A percentile compares a stretch with the other conserved stretches of the same genome.
Conservation (phyloP, 345 rosid genomes). For the Salix udensis region DNA sequence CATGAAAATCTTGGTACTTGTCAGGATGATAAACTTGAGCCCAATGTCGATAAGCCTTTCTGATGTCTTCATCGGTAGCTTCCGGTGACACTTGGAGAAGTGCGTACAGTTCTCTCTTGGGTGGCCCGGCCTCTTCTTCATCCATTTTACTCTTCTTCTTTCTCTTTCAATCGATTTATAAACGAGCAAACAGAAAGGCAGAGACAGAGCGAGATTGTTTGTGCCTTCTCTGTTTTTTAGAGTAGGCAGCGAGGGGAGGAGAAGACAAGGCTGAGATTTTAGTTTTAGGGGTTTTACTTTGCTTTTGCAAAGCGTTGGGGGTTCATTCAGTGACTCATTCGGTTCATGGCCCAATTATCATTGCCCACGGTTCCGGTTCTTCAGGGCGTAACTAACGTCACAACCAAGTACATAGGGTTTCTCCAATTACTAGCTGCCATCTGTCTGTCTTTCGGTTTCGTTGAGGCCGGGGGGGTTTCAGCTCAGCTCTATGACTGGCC, state of each 20-base stretch:
- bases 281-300: neutral
- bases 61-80: slow-evolving; percentile 88
- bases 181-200: neutral
- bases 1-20: slow-evolving; percentile 72
- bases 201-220: neutral
- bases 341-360: neutral
- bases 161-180: neutral
- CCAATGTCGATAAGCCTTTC: slow-evolving; percentile 85
- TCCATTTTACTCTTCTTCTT: slow-evolving; percentile 6
- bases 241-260: neutral
- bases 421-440: neutral
- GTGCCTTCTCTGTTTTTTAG: neutral
- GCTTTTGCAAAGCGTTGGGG: neutral
- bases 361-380: neutral
- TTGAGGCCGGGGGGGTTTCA: no score
- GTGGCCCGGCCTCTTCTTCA: slow-evolving; percentile 22
- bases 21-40: slow-evolving; percentile 99
- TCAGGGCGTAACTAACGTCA: neutral
- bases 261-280: neutral
- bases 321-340: neutral
- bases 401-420: neutral
- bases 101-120: slow-evolving; percentile 74
- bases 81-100: slow-evolving; percentile 83
- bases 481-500: no score
- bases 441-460: neutral